phyloP scores from a whole-genome alignment of 345 rosid species.

The Cardiospermum halicacabum region DNA sequence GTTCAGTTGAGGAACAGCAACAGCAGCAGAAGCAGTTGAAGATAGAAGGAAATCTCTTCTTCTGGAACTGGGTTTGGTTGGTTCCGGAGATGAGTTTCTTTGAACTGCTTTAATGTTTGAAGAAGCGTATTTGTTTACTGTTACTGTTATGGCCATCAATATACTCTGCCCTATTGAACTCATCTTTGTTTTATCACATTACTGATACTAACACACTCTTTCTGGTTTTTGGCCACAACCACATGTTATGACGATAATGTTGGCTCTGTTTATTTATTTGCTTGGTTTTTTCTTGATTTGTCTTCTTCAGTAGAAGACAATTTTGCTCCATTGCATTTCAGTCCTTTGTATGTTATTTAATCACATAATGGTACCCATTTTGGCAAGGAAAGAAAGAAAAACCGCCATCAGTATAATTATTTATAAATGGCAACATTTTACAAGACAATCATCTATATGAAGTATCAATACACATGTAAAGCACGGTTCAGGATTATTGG shows the following conservation, averaged over 20 bases:
- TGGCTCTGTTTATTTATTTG: too few relatives aligned
- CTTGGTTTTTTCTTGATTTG: neutral
- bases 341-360: neutral
- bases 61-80: conserved; percentile 19
- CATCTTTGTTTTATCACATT: conserved; percentile 24
- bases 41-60: conserved; percentile 63
- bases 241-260: conserved; percentile 16
- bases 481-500: neutral
- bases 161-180: conserved; percentile 67
- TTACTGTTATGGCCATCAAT: conserved; percentile 87
- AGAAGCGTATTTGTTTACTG: conserved; percentile 79
- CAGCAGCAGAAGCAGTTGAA: conserved; percentile 42
- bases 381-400: too few relatives aligned
- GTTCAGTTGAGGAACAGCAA: conserved; percentile 45
- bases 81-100: conserved; percentile 30
- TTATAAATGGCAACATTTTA: too few relatives aligned
- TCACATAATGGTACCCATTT: neutral
- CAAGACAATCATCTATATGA: neutral
- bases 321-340: conserved; percentile 1
- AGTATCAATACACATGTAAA: neutral
- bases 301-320: neutral
- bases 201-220: conserved; percentile 2
- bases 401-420: neutral
- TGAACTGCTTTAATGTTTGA: conserved; percentile 71
- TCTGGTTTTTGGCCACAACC: conserved; percentile 7